These are phyloP conservation scores for Talaromyces rugulosus DNA, from an alignment of 2,329 filamentous ascomycete species.

Conservation along the genomic window DNA sequence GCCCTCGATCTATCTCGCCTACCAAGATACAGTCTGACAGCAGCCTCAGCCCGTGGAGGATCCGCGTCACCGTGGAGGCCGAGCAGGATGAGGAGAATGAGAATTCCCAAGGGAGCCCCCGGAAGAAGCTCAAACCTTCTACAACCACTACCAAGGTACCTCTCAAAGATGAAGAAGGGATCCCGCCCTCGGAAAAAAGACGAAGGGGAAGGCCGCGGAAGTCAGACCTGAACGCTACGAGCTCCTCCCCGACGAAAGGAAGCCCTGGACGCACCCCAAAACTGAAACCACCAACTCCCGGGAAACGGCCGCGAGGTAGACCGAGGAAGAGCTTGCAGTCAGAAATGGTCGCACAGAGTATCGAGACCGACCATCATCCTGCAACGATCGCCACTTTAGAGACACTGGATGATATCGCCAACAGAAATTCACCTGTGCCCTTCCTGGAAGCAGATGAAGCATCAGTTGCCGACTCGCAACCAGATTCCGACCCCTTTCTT, in stretches of 20 bases:
- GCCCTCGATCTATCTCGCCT: constrained; percentile 31
- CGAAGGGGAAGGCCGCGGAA: constrained; percentile 42
- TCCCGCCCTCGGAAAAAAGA: constrained; percentile 36
- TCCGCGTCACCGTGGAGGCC: constrained; percentile 45
- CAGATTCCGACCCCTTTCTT: constrained; percentile 18
- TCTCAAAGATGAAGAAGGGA: constrained; percentile 33
- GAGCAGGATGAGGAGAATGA: constrained; percentile 40
- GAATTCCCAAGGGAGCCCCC: constrained; percentile 22
- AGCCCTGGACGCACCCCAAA: constrained; percentile 30
- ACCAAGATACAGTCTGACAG: constrained; percentile 34
- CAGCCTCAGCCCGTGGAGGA: constrained; percentile 45
- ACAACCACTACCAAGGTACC: constrained; percentile 40
- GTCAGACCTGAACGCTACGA: constrained; percentile 28
- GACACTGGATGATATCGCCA: constrained; percentile 25
- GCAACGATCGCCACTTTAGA: constrained; percentile 6
- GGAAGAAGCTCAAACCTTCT: constrained; percentile 27
- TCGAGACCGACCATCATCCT: constrained; percentile 18
- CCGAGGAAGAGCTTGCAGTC: constrained; percentile 32
- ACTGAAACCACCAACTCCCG: constrained; percentile 23
- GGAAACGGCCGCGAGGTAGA: constrained; percentile 33
- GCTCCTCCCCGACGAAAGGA: constrained; percentile 31
- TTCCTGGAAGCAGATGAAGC: constrained; percentile 13
- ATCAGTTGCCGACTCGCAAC: not conserved
- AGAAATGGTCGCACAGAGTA: constrained; percentile 16
- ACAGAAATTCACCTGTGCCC: constrained; percentile 17